Percentiles rank a stretch among this genome's conserved stretches.
Conservation (phyloP, 352 stramenopile genomes). For the Globisporangium middletonii region DNA sequence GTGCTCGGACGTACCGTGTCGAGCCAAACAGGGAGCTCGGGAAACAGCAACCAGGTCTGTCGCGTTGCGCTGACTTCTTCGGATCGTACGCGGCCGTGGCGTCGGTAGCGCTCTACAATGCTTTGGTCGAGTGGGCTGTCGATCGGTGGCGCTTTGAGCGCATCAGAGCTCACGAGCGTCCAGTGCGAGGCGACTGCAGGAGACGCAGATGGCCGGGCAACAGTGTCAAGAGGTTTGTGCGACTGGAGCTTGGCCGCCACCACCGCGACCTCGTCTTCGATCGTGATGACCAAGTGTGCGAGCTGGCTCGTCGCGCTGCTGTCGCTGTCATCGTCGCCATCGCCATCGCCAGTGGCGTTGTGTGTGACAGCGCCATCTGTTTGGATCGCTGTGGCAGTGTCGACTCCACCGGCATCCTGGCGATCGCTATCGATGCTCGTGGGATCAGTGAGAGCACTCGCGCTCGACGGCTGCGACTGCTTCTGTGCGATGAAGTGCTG, state of each 20-base stretch:
- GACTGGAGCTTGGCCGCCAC: background rate
- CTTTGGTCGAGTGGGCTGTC: background rate
- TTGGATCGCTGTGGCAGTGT: background rate
- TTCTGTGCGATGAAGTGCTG: conserved; percentile 19
- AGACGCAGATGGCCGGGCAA: background rate
- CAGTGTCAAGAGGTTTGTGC: background rate
- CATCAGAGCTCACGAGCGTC: background rate
- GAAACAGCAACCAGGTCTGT: conserved; percentile 5
- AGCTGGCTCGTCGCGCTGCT: background rate
- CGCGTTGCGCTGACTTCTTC: background rate
- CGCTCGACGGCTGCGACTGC: background rate
- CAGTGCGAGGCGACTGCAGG: background rate
- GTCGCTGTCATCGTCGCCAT: background rate
- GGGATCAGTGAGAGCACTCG: background rate
- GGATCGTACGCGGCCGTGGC: background rate
- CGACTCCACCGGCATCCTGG: too few species aligned
- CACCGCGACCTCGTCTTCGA: background rate
- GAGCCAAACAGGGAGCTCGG: conserved; percentile 10
- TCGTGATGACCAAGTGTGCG: conserved; percentile 6
- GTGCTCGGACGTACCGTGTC: conserved; percentile 5
- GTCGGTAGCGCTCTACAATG: conserved; percentile 1
- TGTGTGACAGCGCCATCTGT: too few species aligned
- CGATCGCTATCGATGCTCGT: background rate
- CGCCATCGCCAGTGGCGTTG: background rate
- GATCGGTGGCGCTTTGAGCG: background rate